Conservation (phyloP, 768 basidiomycete species). For the Coprinopsis cinerea region DNA sequence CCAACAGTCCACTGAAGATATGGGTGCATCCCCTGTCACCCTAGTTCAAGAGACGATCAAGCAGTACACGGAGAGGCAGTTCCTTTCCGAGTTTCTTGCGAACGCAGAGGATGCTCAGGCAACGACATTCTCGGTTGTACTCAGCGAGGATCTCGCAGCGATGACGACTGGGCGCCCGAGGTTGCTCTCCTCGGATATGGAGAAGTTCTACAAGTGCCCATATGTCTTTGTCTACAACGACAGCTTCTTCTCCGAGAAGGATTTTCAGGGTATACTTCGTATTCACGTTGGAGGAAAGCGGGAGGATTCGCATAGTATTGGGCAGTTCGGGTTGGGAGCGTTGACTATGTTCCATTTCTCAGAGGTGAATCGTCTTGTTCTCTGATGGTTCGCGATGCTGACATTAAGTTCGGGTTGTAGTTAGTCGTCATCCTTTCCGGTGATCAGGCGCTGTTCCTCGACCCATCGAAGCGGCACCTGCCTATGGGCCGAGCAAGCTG, state of each 20-base stretch:
- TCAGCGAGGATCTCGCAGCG: conserved; percentile 24
- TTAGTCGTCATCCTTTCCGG: too few relatives aligned
- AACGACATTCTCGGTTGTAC: conserved; percentile 32
- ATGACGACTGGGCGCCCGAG: background rate
- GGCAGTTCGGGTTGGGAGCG: conserved; percentile 47
- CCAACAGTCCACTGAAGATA: too few relatives aligned
- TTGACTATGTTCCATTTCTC: conserved; percentile 49
- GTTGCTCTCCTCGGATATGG: conserved; percentile 31
- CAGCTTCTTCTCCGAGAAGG: conserved; percentile 31
- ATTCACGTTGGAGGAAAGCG: conserved; percentile 43
- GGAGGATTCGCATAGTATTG: conserved; percentile 32
- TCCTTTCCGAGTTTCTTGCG: conserved; percentile 45
- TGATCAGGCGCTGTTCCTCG: too few relatives aligned
- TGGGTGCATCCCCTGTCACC: too few relatives aligned
- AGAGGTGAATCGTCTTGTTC: conserved; percentile 33
- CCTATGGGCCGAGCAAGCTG: too few relatives aligned
- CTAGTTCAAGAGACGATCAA: conserved; percentile 33
- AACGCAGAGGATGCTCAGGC: conserved; percentile 49
- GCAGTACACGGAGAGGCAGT: conserved; percentile 37
- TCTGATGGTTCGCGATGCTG: background rate
- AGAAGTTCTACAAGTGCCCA: conserved; percentile 26
- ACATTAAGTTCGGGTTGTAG: background rate
- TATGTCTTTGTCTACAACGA: conserved; percentile 43
- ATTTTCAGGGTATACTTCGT: conserved; percentile 40
- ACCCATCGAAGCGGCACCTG: too few relatives aligned